Base-by-base conservation (phyloP, 1,139 yeast species). In the Debaryomycetaceae sp. region DNA sequence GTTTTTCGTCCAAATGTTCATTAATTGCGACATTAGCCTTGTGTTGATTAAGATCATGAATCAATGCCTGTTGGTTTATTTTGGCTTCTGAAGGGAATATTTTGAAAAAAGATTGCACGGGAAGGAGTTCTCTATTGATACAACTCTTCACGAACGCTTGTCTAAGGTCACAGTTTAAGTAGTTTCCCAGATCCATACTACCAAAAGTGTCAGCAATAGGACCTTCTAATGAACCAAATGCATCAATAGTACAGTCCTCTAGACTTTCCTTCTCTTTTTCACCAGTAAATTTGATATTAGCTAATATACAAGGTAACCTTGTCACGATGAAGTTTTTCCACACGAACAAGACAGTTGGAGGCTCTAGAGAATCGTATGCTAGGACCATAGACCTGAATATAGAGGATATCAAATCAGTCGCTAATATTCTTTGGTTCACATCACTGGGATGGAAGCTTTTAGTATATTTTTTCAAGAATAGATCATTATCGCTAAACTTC, bases 61-160 rank as follows among this genome's bases (percentile, higher is more conserved):
- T 57, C 22, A 59, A 44, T 8, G 40, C 44, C 41, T 59, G 63
- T 30, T 50, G 57, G 34, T 78, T 49, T 58, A 75, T 41, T 67
- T 73, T 56, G 9, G 47, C 49, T 17, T 62, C 67, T 34, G 48
- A 50, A 7, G 65, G 63, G 37, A 79, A 65, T 26, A 77, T 66
- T 30, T 67, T 64, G 39, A 67, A 72, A 43, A 76, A 69, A 7
- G 75, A 56, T 13, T 65, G 62, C 2, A 67, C 61, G 24, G 75
- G 67, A 15, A 79, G 64, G n/a, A 60, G 38, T 36, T 60, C 57
- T 42, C 62, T 58, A 42, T 56, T 55, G 8, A 65, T 54, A 45
- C 83, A 71, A 13, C 78, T 68, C 47, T 75, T 77, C 16, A 82
- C 55, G 41, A 84, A 79, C 15, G 71, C 76, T 45, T 78, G 81